phyloP scores from a whole-genome alignment of 2,329 filamentous ascomycete species.

The Ilyonectria sp. region DNA sequence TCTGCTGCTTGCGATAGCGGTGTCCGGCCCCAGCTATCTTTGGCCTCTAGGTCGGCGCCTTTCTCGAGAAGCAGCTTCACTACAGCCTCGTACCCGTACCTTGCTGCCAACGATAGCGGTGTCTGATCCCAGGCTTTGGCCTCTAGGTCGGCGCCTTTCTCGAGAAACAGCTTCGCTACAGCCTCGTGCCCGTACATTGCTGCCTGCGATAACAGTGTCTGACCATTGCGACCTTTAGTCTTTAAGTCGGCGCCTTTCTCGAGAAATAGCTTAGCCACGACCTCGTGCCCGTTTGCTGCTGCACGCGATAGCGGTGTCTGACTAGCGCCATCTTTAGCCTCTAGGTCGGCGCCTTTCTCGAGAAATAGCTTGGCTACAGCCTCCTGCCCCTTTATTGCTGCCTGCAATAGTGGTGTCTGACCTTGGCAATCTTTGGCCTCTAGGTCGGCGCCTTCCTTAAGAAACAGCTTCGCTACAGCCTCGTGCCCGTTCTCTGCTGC shows the following conservation, averaged over 20 bases:
- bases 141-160: not conserved
- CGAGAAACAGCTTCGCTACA: not conserved
- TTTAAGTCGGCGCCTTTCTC: slow-evolving; percentile 19
- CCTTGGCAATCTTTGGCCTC: slow-evolving; percentile 11
- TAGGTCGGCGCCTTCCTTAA: slow-evolving; percentile 18
- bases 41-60: not conserved
- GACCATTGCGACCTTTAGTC: no score
- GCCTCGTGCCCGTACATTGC: not conserved
- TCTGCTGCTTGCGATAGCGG: not conserved
- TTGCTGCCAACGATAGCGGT: no score
- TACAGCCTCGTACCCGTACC: no score
- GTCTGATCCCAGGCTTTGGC: no score
- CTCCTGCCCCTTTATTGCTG: not conserved
- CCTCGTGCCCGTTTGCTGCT: not conserved
- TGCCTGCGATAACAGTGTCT: not conserved
- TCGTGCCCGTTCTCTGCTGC: not conserved
- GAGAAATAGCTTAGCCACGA: slow-evolving; percentile 3
- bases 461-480: not conserved
- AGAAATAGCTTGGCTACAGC: slow-evolving; percentile 2
- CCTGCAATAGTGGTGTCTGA: not conserved
- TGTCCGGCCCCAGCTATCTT: not conserved
- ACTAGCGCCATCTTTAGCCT: slow-evolving; percentile 10
- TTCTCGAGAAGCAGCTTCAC: not conserved
- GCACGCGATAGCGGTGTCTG: not conserved
- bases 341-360: slow-evolving; percentile 17